A percentile compares a stretch with the other conserved stretches of the same genome.
These are phyloP conservation scores for Colletotrichum lentis DNA, from an alignment of 2,329 filamentous ascomycete species.

Conservation along the genomic window DNA sequence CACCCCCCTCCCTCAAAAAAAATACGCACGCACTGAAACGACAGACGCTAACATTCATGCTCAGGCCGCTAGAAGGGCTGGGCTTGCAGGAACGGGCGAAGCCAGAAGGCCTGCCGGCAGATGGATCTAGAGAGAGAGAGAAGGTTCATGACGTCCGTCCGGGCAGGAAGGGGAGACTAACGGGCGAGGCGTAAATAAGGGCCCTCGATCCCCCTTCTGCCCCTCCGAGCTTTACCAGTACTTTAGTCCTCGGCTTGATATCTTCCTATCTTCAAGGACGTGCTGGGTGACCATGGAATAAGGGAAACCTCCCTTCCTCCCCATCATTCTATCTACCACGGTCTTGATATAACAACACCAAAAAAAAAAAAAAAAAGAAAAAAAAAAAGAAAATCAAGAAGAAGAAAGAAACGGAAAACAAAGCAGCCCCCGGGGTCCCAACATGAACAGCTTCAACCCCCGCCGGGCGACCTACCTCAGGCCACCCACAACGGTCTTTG, in stretches of 20 bases:
- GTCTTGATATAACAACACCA: background rate
- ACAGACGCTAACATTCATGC: slow-evolving; percentile 23
- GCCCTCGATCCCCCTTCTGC: slow-evolving; percentile 3
- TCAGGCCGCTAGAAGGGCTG: slow-evolving; percentile 31
- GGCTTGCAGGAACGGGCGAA: slow-evolving; percentile 18
- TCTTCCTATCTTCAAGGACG: background rate
- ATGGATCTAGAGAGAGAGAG: background rate
- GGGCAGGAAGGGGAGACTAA: background rate
- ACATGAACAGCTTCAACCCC: slow-evolving; percentile 36
- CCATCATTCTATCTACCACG: background rate
- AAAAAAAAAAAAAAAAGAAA: too few species aligned
- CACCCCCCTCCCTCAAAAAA: background rate
- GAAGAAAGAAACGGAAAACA: background rate
- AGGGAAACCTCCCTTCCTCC: background rate
- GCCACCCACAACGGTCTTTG: slow-evolving; percentile 9
- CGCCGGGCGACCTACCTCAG: slow-evolving; percentile 35
- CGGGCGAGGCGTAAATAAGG: slow-evolving; percentile 30
- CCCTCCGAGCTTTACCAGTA: fast-evolving
- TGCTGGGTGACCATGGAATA: slow-evolving; percentile 20
- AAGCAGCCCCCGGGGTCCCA: background rate
- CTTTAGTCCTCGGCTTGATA: background rate
- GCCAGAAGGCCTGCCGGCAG: slow-evolving; percentile 1
- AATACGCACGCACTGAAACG: slow-evolving; percentile 37
- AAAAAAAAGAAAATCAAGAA: too few species aligned
- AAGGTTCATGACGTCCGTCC: slow-evolving; percentile 25